Percentiles rank a stretch among this genome's conserved stretches.
phyloP scores from a whole-genome alignment of 768 basidiomycete genomes.

The Amanita polypyramis region DNA sequence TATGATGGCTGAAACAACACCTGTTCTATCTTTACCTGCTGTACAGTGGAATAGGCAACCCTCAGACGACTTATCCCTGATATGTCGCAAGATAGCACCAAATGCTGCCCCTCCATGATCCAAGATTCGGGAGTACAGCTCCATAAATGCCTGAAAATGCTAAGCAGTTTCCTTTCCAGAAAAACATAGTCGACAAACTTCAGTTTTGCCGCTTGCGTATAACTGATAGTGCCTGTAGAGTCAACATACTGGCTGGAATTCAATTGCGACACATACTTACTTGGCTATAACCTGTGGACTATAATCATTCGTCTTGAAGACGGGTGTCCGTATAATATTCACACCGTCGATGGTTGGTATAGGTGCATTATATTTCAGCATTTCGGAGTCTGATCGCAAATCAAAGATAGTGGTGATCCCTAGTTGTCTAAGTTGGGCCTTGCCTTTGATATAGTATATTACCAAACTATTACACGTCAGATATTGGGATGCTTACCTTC shows the following conservation, averaged over 20 bases:
- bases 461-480: not conserved
- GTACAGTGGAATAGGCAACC: conserved; percentile 73
- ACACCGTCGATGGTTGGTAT: conserved; percentile 56
- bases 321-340: conserved; percentile 48
- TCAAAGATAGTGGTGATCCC: conserved; percentile 66
- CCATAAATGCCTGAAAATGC: conserved; percentile 57
- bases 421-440: conserved; percentile 42
- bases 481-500: conserved; percentile 36
- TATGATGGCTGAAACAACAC: conserved; percentile 61
- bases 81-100: conserved; percentile 60
- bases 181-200: conserved; percentile 28
- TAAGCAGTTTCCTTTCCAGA: not conserved
- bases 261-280: conserved; percentile 43
- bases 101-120: conserved; percentile 63
- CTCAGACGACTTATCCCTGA: conserved; percentile 57
- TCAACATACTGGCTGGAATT: conserved; percentile 8
- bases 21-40: conserved; percentile 80
- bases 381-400: conserved; percentile 72
- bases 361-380: conserved; percentile 60
- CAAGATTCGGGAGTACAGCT: conserved; percentile 71
- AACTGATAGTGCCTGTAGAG: conserved; percentile 50
- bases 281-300: conserved; percentile 78
- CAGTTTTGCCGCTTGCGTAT: conserved; percentile 73
- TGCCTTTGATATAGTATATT: conserved; percentile 30
- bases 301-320: conserved; percentile 67